These are phyloP conservation scores for Saururus chinensis DNA, from an alignment of 164 flowering plant genomes.

Conservation along the genomic window DNA sequence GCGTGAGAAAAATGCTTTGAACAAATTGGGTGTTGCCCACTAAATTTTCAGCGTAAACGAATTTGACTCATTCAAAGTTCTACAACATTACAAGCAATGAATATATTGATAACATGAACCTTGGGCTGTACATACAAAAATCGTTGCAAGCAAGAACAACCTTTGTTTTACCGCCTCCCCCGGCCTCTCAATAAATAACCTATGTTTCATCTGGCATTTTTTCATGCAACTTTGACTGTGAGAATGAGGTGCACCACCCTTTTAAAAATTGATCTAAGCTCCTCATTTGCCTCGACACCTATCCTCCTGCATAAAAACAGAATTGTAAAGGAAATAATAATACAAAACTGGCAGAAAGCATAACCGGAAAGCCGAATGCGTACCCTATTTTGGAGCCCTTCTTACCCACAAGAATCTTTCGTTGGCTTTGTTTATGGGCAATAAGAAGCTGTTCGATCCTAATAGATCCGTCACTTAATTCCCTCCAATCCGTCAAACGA, in stretches of 20 bases:
- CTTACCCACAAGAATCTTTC: slow-evolving; percentile 87
- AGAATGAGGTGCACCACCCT: slow-evolving; percentile 84
- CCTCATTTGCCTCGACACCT: slow-evolving; percentile 78
- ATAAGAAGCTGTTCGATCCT: slow-evolving; percentile 84
- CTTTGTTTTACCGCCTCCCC: too few relatives aligned
- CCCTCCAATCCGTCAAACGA: slow-evolving; percentile 82
- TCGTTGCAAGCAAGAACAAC: too few relatives aligned
- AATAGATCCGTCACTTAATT: slow-evolving; percentile 79
- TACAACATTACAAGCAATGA: too few relatives aligned
- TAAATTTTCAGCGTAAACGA: too few relatives aligned
- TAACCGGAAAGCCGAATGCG: too few relatives aligned
- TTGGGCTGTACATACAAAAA: too few relatives aligned
- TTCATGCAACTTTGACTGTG: slow-evolving; percentile 42
- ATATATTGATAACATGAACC: too few relatives aligned
- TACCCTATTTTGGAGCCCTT: slow-evolving; percentile 95
- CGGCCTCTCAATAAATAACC: too few relatives aligned
- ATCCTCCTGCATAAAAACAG: slow-evolving; percentile 20
- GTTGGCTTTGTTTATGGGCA: slow-evolving; percentile 65
- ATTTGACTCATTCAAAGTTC: too few relatives aligned
- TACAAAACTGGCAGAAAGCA: neutral
- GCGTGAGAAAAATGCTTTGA: too few relatives aligned
- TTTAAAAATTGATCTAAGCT: slow-evolving; percentile 78
- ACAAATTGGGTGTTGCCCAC: too few relatives aligned
- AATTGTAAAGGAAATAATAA: neutral
- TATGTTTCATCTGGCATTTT: neutral